Evolutionary conservation across 1,139 yeast species (phyloP).

Genomic region (Pichia sp.): DNA sequence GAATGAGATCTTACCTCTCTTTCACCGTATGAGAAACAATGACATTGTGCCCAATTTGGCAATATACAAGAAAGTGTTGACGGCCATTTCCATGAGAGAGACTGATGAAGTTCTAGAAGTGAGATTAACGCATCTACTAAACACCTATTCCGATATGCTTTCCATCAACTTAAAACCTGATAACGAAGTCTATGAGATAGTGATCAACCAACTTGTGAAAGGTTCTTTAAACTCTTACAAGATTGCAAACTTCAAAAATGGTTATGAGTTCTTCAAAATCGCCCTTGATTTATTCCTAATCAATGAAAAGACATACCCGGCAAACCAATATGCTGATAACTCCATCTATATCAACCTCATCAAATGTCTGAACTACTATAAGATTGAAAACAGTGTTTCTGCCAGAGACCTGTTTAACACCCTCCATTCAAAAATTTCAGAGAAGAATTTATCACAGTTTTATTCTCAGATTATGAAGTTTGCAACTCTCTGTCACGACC

Average conservation of each 20-base stretch:
- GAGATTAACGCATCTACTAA: slow-evolving; percentile 50
- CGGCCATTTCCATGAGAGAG: slow-evolving; percentile 23
- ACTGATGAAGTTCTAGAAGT: slow-evolving; percentile 38
- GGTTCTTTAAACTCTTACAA: slow-evolving; percentile 39
- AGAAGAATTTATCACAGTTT: slow-evolving; percentile 10
- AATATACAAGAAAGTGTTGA: slow-evolving; percentile 25
- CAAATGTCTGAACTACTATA: slow-evolving; percentile 21
- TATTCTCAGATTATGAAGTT: slow-evolving; percentile 22
- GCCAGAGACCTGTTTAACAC: slow-evolving; percentile 15
- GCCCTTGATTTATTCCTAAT: slow-evolving; percentile 57
- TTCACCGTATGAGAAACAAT: slow-evolving; percentile 23
- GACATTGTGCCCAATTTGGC: slow-evolving; percentile 20
- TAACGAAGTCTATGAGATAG: slow-evolving; percentile 43
- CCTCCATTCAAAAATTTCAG: slow-evolving; percentile 12
- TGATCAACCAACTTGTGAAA: slow-evolving; percentile 43
- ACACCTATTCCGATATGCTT: slow-evolving; percentile 61
- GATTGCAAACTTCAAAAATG: slow-evolving; percentile 36
- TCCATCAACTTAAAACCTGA: slow-evolving; percentile 47
- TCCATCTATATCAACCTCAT: slow-evolving; percentile 18
- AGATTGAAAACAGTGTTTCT: slow-evolving; percentile 14
- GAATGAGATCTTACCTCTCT: slow-evolving; percentile 28
- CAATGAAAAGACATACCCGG: slow-evolving; percentile 21
- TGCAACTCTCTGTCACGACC: slow-evolving; percentile 18
- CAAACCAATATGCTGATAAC: slow-evolving; percentile 23
- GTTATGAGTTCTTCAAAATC: slow-evolving; percentile 54